phyloP scores from a whole-genome alignment of 2,329 filamentous ascomycete species.

The Trichoderma koningii region DNA sequence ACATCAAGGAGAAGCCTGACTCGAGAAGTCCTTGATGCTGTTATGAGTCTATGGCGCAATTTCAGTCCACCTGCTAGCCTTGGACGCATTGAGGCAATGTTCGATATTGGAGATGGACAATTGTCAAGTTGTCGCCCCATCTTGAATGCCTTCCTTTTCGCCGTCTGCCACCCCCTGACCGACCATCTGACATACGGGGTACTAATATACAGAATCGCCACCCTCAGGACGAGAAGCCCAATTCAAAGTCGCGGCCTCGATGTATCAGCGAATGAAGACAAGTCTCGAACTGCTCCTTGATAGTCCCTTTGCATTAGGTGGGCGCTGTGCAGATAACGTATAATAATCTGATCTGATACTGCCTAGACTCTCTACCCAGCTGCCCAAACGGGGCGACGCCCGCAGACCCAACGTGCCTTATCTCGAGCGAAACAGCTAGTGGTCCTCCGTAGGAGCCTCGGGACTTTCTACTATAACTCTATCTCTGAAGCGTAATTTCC shows the following conservation, averaged over 20 bases:
- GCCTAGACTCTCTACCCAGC: constrained; percentile 5
- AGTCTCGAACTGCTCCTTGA: no score
- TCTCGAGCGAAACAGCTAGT: constrained; percentile 1
- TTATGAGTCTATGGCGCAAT: neutral
- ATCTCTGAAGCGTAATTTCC: constrained; percentile 18
- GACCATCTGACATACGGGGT: neutral
- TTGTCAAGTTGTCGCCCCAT: neutral
- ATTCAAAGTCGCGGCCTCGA: neutral
- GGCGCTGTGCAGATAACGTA: constrained; percentile 15
- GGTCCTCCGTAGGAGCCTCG: neutral
- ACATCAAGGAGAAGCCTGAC: neutral
- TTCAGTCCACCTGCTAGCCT: neutral
- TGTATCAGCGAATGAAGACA: neutral
- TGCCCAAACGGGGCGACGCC: constrained; percentile 22
- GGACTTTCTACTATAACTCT: constrained; percentile 21
- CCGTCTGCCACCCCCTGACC: neutral
- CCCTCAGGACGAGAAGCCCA: neutral
- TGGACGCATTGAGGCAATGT: neutral
- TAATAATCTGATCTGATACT: constrained; percentile 3
- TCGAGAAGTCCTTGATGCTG: neutral
- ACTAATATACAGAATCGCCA: constrained; percentile 4
- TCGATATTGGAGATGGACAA: neutral
- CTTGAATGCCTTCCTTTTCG: neutral
- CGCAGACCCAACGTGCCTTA: constrained; percentile 17
- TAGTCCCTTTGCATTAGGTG: neutral